Conservation (phyloP, 1,284 basidiomycete species). For the Ganoderma sp. region DNA sequence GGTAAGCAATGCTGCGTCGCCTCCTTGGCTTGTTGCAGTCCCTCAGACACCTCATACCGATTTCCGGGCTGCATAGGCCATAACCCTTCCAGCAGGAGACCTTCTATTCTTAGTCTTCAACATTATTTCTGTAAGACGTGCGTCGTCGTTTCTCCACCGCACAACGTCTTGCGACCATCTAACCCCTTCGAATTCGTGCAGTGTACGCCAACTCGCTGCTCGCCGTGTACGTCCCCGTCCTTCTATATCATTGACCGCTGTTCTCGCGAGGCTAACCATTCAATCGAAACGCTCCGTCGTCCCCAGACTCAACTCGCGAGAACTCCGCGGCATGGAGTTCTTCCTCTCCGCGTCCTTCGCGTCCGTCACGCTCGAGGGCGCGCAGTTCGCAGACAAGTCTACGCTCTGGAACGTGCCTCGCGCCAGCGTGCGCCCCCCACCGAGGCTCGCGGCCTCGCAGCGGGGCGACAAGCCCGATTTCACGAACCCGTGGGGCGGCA, state of each 20-base stretch:
- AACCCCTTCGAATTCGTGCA: not conserved
- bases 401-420: conserved; percentile 16
- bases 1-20: not conserved
- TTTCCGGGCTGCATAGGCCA: not conserved
- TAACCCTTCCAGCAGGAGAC: not conserved
- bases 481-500: not conserved
- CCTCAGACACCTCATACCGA: not conserved
- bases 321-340: conserved; percentile 17
- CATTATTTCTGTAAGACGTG: conserved; percentile 9
- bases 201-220: conserved; percentile 18
- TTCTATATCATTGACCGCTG: not conserved
- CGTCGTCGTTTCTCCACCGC: not conserved
- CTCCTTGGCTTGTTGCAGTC: not conserved
- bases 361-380: conserved; percentile 8
- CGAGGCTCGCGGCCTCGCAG: not conserved
- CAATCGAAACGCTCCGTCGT: not conserved
- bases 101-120: not conserved
- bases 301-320: conserved; percentile 15
- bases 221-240: conserved; percentile 11
- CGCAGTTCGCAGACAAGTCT: conserved; percentile 5
- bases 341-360: conserved; percentile 2
- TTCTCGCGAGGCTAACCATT: not conserved
- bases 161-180: not conserved
- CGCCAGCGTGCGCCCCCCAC: not conserved
- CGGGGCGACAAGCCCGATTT: not conserved